Conservation (phyloP, 257 asterid species). For the Solanum ahanhuiri region DNA sequence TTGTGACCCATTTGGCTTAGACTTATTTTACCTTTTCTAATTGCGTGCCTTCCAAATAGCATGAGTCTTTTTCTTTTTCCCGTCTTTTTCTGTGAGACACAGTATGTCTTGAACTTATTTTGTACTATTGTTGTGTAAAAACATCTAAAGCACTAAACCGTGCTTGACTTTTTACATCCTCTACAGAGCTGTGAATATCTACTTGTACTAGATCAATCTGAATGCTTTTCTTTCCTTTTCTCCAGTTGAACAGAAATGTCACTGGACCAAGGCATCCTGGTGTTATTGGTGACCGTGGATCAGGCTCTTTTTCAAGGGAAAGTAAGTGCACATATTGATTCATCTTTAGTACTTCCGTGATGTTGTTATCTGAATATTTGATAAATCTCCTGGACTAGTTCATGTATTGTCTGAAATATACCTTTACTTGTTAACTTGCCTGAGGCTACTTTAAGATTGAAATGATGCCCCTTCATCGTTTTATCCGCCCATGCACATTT, state of each 20-base stretch:
- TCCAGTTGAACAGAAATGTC: conserved; percentile 79
- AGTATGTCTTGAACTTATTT: neutral
- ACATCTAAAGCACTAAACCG: neutral
- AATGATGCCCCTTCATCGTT: neutral
- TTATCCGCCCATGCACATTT: neutral
- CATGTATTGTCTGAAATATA: neutral
- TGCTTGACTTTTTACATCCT: neutral
- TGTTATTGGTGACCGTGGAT: conserved; percentile 94
- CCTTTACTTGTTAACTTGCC: neutral
- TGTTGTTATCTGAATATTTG: neutral
- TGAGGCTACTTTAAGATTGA: neutral
- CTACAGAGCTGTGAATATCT: neutral
- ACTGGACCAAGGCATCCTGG: conserved; percentile 92
- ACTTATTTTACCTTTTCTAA: neutral
- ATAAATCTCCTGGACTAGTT: neutral
- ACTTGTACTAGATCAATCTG: neutral
- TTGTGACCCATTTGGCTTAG: neutral
- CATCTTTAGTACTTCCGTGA: neutral
- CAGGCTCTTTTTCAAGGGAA: conserved; percentile 97
- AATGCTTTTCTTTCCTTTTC: neutral
- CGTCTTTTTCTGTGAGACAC: neutral
- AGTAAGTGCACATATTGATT: conserved; percentile 42
- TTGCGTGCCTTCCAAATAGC: neutral
- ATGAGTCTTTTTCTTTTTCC: neutral
- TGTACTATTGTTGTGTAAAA: neutral